Evolutionary conservation across 2,329 filamentous ascomycete genomes (phyloP).

Genomic region (Dactylellina sp.): DNA sequence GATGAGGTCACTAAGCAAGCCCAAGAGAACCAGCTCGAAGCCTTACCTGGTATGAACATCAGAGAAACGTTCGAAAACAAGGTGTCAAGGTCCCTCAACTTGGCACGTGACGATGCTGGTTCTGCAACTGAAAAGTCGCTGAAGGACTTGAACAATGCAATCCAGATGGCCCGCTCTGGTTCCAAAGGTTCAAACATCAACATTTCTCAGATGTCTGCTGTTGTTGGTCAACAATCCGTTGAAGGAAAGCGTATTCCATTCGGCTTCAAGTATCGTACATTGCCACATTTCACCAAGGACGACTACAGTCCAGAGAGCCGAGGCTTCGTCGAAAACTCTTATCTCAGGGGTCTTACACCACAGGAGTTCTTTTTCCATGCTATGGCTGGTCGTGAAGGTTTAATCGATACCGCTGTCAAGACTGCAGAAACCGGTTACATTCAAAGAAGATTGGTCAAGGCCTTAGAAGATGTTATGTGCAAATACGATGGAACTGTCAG

Average conservation of each 20-base stretch:
- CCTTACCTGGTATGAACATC: slow-evolving; percentile 97
- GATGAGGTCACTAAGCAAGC: slow-evolving; percentile 79
- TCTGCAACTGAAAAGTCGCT: slow-evolving; percentile 89
- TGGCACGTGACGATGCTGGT: slow-evolving; percentile 95
- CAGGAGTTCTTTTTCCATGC: slow-evolving; percentile 99
- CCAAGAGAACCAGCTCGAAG: slow-evolving; percentile 86
- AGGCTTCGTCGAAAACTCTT: slow-evolving; percentile 98
- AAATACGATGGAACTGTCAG: slow-evolving; percentile 98
- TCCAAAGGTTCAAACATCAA: slow-evolving; percentile 99
- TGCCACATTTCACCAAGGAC: slow-evolving; percentile 98
- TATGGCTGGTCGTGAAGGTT: slow-evolving; percentile 99
- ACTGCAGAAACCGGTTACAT: slow-evolving; percentile 99
- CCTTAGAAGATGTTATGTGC: slow-evolving; percentile 95
- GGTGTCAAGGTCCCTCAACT: slow-evolving; percentile 92
- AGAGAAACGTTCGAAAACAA: slow-evolving; percentile 98
- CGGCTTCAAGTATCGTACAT: slow-evolving; percentile 96
- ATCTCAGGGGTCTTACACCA: slow-evolving; percentile 92
- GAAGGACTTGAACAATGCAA: slow-evolving; percentile 95
- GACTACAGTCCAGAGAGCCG: slow-evolving; percentile 97
- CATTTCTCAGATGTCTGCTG: slow-evolving; percentile 98
- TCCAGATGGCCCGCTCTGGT: slow-evolving; percentile 94
- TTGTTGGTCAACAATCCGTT: slow-evolving; percentile 97
- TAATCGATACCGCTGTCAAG: slow-evolving; percentile 99
- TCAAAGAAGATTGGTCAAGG: slow-evolving; percentile 97
- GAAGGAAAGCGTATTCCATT: slow-evolving; percentile 99